Evolutionary conservation across 1,139 yeast species (phyloP).

Genomic region (Kurtzmaniella quercitrusa): DNA sequence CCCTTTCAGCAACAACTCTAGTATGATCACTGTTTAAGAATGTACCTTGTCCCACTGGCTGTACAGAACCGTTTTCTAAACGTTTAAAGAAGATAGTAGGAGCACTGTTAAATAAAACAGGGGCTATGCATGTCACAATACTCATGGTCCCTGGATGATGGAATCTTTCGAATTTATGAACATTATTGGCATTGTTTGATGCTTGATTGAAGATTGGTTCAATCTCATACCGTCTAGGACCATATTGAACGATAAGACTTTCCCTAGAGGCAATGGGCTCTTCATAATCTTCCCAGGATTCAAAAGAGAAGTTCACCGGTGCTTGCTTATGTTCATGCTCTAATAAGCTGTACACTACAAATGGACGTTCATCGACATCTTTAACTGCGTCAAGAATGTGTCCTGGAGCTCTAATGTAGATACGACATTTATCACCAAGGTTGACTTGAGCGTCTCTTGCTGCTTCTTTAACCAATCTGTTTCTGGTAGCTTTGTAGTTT

Average conservation of each 20-base stretch:
- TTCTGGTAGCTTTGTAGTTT: conserved; percentile 75
- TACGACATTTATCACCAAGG: conserved; percentile 62
- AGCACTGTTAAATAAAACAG: conserved; percentile 80
- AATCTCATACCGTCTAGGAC: conserved; percentile 84
- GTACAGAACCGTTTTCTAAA: conserved; percentile 44
- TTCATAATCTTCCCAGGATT: conserved; percentile 85
- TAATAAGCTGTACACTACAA: conserved; percentile 68
- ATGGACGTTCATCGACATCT: conserved; percentile 30
- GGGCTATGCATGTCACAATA: conserved; percentile 86
- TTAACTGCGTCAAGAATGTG: conserved; percentile 38
- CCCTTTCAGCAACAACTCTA: conserved; percentile 82
- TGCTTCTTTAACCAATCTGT: conserved; percentile 62
- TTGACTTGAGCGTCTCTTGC: conserved; percentile 52
- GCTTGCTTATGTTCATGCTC: conserved; percentile 86
- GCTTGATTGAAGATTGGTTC: conserved; percentile 82
- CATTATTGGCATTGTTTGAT: conserved; percentile 74
- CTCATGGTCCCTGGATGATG: conserved; percentile 70
- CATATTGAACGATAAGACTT: conserved; percentile 80
- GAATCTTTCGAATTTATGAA: conserved; percentile 81
- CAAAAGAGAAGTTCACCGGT: conserved; percentile 75
- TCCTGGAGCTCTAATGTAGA: conserved; percentile 62
- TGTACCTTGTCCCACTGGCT: conserved; percentile 85
- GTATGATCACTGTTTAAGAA: conserved; percentile 83
- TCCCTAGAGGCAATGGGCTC: conserved; percentile 82
- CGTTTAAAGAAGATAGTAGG: conserved; percentile 70